These are phyloP conservation scores for Ambrosiella xylebori DNA, from an alignment of 2,329 filamentous ascomycete species.

Conservation along the genomic window DNA sequence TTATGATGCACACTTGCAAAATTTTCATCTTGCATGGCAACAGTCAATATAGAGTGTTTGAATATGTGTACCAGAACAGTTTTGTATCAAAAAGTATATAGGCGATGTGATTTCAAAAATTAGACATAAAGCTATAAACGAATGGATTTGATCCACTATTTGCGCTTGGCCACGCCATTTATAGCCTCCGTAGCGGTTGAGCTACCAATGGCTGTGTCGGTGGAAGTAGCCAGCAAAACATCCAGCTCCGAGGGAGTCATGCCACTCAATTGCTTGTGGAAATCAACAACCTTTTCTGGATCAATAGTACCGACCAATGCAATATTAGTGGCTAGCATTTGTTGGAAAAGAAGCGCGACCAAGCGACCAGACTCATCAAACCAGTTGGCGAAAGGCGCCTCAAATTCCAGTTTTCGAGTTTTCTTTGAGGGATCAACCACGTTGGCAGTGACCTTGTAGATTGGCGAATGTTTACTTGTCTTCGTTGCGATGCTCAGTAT, in stretches of 20 bases:
- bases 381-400: conserved; percentile 54
- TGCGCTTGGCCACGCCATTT: neutral
- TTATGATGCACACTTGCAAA: neutral
- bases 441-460: conserved; percentile 59
- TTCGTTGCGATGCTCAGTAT: conserved; percentile 58
- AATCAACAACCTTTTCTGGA: conserved; percentile 32
- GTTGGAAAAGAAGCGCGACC: conserved; percentile 59
- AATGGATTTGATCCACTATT: neutral
- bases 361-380: conserved; percentile 60
- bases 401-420: conserved; percentile 33
- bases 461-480: conserved; percentile 62
- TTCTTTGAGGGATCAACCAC: conserved; percentile 26
- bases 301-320: conserved; percentile 49
- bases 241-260: conserved; percentile 32
- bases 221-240: conserved; percentile 23
- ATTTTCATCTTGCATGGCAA: neutral
- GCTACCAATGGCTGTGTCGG: neutral
- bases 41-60: no score
- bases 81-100: no score
- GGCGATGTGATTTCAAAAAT: no score
- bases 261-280: conserved; percentile 22
- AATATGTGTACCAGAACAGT: no score
- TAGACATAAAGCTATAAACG: neutral
- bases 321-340: conserved; percentile 53
- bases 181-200: neutral